Evolutionary conservation across 768 basidiomycete species (phyloP).

Genomic region (Leccinum subgranulosum): DNA sequence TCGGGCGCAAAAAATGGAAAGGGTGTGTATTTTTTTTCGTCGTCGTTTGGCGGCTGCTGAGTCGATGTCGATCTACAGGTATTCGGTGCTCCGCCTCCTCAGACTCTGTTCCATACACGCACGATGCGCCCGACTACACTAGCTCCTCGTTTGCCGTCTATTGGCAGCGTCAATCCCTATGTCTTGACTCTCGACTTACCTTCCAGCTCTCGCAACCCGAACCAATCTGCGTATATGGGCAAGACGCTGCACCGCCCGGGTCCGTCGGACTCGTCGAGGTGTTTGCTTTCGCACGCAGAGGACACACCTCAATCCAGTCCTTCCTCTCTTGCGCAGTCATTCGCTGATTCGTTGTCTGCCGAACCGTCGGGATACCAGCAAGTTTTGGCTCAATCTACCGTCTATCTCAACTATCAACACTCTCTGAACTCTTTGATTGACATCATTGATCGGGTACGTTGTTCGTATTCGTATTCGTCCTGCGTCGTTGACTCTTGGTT

Average conservation of each 20-base stretch:
- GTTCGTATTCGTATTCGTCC: neutral
- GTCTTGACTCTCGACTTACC: conserved; percentile 21
- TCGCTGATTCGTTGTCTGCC: conserved; percentile 18
- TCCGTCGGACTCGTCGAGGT: conserved; percentile 61
- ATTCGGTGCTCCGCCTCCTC: conserved; percentile 79
- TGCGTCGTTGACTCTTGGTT: conserved; percentile 1
- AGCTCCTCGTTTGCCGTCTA: conserved; percentile 29
- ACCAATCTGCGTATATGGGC: conserved; percentile 47
- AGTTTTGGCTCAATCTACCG: conserved; percentile 37
- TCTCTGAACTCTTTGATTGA: conserved; percentile 79
- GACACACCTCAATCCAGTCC: conserved; percentile 18
- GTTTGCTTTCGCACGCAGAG: conserved; percentile 40
- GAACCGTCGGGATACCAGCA: conserved; percentile 18
- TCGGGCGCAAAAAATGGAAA: conserved; percentile 84
- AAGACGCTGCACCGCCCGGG: conserved; percentile 49
- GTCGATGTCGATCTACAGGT: conserved; percentile 43
- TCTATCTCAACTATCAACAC: conserved; percentile 76
- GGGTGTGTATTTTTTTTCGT: conserved; percentile 42
- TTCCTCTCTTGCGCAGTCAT: conserved; percentile 17
- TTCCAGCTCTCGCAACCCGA: conserved; percentile 38
- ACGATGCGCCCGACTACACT: conserved; percentile 36
- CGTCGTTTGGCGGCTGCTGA: neutral
- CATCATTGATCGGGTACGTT: conserved; percentile 72
- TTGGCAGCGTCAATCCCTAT: conserved; percentile 15
- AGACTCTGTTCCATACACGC: conserved; percentile 72